Base-by-base conservation (phyloP, 208 protist genomes). In the Strigomonas culicis region DNA sequence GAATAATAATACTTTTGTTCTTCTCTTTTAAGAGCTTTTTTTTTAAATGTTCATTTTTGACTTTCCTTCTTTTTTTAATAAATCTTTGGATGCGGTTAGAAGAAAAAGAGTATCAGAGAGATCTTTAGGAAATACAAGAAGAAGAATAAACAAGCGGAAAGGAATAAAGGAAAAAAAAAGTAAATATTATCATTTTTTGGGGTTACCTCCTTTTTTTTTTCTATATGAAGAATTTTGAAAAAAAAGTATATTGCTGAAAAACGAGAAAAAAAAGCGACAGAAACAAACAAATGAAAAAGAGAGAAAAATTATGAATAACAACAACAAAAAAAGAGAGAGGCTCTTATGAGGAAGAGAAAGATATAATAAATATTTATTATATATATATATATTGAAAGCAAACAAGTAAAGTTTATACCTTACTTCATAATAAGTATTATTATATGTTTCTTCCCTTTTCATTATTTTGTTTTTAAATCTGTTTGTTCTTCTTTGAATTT, bases 161-260 rank as follows among this genome's bases (percentile, higher is more conserved):
- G 17, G 25, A 53, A 19, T 6, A 30, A 32, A 55, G 8, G 22
- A 24, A 34, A 60, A 59, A 52, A 25, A 22, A 55, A 55, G 25
- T n/a, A n/a, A 46, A 46, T 46, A 46, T 10, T 46, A 17, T n/a
- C 39, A 46, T 46, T 10, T n/a, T n/a, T 46, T n/a, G 39, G 10
- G 49, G 25, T 55, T 27, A 28, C 36, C 6, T 53, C 17, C 25
- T 57, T 17, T 27, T 27, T 66, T 66, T 41, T 66, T 56, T 55
- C 41, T 60, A 31, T 22, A 64, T 24, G 39, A 39, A 10, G 27
- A 63, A 63, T 63, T 52, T 52, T 51, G 7, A 53, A 58, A 66
- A 62, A 43, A 15, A 32, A 68, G 31, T 55, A n/a, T 46, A 31
- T 19, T 46, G 31, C 66, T 44, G 43, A 57, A n/a, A 52, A 41